These are phyloP conservation scores for Geotrichum klebahnii DNA, from an alignment of 1,139 yeast genomes.

Conservation along the genomic window DNA sequence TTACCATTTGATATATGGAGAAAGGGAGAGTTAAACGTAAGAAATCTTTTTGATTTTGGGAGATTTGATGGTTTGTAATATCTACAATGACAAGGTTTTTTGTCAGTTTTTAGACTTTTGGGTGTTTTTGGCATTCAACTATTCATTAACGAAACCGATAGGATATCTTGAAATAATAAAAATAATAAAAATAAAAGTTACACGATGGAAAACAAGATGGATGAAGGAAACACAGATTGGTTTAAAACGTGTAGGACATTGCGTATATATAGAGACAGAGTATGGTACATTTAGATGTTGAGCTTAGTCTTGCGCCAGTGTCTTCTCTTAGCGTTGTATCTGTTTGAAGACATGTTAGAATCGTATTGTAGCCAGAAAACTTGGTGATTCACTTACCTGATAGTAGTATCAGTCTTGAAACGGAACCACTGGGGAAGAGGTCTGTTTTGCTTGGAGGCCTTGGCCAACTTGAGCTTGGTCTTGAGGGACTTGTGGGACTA, in stretches of 20 bases:
- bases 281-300: slow-evolving; percentile 63
- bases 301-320: slow-evolving; percentile 99
- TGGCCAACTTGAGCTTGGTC: slow-evolving; percentile 98
- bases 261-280: too few species aligned
- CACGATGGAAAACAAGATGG: neutral
- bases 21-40: too few species aligned
- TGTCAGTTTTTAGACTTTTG: too few species aligned
- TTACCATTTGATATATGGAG: slow-evolving; percentile 8
- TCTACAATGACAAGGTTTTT: neutral
- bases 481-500: slow-evolving; percentile 93
- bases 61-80: too few species aligned
- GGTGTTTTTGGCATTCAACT: neutral
- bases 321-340: slow-evolving; percentile 99
- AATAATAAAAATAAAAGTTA: neutral
- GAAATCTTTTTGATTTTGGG: too few species aligned
- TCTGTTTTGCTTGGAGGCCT: slow-evolving; percentile 99
- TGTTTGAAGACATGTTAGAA: slow-evolving; percentile 15
- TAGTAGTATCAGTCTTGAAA: slow-evolving; percentile 95
- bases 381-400: slow-evolving; percentile 47
- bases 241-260: slow-evolving; percentile 3
- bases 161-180: neutral
- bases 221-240: slow-evolving; percentile 3
- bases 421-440: slow-evolving; percentile 99
- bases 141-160: neutral
- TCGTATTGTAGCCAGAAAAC: neutral